Evolutionary conservation across 2,329 filamentous ascomycete species (phyloP), one percentile per base, ranked within the genome.

Genomic region (Aspergillus sp.): DNA sequence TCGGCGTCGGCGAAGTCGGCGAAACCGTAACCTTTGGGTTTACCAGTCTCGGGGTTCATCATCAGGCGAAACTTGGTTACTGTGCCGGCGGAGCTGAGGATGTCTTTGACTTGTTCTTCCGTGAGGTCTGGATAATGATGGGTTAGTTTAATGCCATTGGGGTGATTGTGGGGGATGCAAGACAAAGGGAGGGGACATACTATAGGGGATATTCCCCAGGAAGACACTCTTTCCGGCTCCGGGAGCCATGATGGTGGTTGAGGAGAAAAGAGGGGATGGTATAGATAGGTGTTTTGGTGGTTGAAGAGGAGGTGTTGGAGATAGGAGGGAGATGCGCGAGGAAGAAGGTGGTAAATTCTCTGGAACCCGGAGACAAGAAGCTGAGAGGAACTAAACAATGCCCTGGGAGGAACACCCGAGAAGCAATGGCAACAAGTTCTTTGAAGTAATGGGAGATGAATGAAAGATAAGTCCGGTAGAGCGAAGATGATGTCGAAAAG

Each of bases 21-120:
- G 71, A 98, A 99, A 38, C 95, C 95, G 75, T 97, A 99, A 17
- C 95, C 95, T 77, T 97, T 98, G 0, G 95, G 93, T 59, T 92
- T 88, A 45, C 94, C 93, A 2, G 93, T 97, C 72, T 98, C 94
- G 56, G 92, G 90, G 80, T 98, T 96, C 78, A 97, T 96, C 65
- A 98, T 94, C 52, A 98, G 85, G 55, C 94, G 88, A 76, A 98
- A 98, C 74, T 91, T 94, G 61, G 96, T 84, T 1, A 98, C 94
- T 66, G 93, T 91, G 60, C 95, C 95, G 56, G 91, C 92, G 65
- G 90, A 90, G 74, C 89, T 91, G 76, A 98, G 96, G 63, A 96
- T 96, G 69, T 97, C 91, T 73, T 89, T 90, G 70, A 99, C 97
- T 75, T 97, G 91, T 76, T 98, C 93, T 79, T 99, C 95, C 30